A percentile compares a stretch with the other conserved stretches of the same genome.
Conservation (phyloP, 345 rosid species). For the Brassica juncea region DNA sequence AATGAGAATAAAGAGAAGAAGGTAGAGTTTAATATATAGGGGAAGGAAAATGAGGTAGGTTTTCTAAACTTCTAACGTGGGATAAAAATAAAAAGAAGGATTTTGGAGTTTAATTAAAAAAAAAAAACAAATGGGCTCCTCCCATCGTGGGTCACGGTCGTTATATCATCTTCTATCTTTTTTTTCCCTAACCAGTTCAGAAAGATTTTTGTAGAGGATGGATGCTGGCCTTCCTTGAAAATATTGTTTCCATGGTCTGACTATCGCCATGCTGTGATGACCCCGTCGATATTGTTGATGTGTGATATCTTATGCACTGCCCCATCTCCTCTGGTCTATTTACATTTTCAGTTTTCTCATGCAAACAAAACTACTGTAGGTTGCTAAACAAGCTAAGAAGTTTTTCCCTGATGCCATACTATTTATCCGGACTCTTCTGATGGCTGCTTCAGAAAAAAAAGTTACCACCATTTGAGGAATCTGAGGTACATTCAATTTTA, state of each 20-base stretch:
- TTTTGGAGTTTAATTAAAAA: too few relatives aligned
- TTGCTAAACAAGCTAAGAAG: constrained; percentile 66
- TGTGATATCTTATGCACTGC: constrained; percentile 94
- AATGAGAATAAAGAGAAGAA: too few relatives aligned
- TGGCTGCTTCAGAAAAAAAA: constrained; percentile 58
- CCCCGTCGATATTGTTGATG: constrained; percentile 80
- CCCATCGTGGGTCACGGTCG: too few relatives aligned
- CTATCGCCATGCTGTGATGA: constrained; percentile 90
- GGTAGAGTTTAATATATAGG: too few relatives aligned
- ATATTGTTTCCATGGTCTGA: constrained; percentile 90
- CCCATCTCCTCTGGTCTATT: constrained; percentile 63
- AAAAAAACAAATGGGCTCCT: too few relatives aligned
- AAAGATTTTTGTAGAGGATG: constrained; percentile 52
- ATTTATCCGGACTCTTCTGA: constrained; percentile 63
- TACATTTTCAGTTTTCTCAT: neutral
- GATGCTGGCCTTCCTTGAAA: constrained; percentile 91
- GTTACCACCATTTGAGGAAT: constrained; percentile 46
- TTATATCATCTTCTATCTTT: neutral
- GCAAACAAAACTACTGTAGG: constrained; percentile 43
- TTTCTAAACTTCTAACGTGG: too few relatives aligned
- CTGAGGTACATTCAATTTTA: constrained; percentile 52
- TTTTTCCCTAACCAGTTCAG: constrained; percentile 13
- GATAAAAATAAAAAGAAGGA: too few relatives aligned
- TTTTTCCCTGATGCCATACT: constrained; percentile 85
- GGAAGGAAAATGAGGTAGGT: too few relatives aligned